phyloP scores from a whole-genome alignment of 2,329 filamentous ascomycete species.

The Monilinia aucupariae region DNA sequence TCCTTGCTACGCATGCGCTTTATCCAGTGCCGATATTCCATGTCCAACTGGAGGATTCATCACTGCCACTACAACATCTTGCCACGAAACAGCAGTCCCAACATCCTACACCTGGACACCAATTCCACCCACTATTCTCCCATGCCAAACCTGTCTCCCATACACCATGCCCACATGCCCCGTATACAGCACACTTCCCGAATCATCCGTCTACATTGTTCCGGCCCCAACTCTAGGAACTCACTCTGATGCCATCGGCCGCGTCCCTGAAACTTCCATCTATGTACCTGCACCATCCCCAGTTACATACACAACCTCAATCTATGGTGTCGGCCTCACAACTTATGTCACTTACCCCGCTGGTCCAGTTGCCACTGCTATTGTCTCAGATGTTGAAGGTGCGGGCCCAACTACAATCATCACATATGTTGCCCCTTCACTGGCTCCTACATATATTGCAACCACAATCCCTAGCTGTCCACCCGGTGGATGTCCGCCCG shows the following conservation, averaged over 20 bases:
- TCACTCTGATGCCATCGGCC: background rate
- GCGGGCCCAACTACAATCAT: background rate
- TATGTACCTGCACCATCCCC: conserved; percentile 11
- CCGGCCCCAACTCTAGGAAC: conserved; percentile 3
- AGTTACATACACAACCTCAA: background rate
- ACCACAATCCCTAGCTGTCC: background rate
- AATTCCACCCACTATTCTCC: conserved; percentile 13
- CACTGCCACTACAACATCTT: conserved; percentile 20
- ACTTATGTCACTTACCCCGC: conserved; percentile 10
- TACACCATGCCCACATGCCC: conserved; percentile 22
- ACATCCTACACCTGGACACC: conserved; percentile 19
- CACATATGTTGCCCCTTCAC: background rate
- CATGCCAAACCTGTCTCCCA: conserved; percentile 19
- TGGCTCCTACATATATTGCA: background rate
- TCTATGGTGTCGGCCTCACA: background rate
- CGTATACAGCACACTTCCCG: conserved; percentile 13
- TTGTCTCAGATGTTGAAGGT: conserved; percentile 1
- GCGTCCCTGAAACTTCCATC: conserved; percentile 1
- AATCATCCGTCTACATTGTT: conserved; percentile 7
- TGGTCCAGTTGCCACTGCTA: background rate
- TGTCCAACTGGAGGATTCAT: conserved; percentile 15
- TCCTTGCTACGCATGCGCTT: conserved; percentile 21
- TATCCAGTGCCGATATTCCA: conserved; percentile 18
- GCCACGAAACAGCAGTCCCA: conserved; percentile 12
- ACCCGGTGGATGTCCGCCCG: background rate